Conservation (phyloP, 177 flowering plant genomes). For the Vitis hybrid region DNA sequence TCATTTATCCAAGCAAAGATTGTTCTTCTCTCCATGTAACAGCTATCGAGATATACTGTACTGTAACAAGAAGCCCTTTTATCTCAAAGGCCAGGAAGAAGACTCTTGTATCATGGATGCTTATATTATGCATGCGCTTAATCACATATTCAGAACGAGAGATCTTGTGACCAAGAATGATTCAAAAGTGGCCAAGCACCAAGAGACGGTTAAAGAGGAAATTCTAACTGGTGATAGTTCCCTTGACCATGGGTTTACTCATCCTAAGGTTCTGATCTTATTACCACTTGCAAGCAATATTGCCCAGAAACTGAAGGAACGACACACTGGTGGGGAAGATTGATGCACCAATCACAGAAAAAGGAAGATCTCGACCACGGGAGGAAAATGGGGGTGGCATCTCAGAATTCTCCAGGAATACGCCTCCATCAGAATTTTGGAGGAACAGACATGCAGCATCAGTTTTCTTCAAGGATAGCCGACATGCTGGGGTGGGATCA, state of each 20-base stretch:
- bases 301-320: too few species aligned
- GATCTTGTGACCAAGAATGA: constrained; percentile 73
- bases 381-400: too few species aligned
- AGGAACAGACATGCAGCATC: too few species aligned
- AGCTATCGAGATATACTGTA: constrained; percentile 85
- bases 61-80: constrained; percentile 84
- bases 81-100: constrained; percentile 70
- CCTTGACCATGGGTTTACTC: constrained; percentile 93
- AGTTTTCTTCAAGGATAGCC: too few species aligned
- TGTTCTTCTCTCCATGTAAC: constrained; percentile 72
- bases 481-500: too few species aligned
- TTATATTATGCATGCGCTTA: constrained; percentile 71
- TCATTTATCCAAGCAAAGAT: constrained; percentile 55
- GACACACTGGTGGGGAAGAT: too few species aligned
- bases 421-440: too few species aligned
- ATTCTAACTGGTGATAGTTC: constrained; percentile 36
- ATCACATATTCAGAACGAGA: constrained; percentile 77
- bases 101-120: constrained; percentile 84
- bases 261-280: constrained; percentile 99
- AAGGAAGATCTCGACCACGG: too few species aligned
- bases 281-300: too few species aligned
- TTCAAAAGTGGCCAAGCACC: constrained; percentile 57
- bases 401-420: too few species aligned
- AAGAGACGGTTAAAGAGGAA: constrained; percentile 9
- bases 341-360: too few species aligned